Evolutionary conservation across 345 rosid species (phyloP), one percentile per base, ranked within the genome.

Genomic region (Eucalyptus sideroxylon): DNA sequence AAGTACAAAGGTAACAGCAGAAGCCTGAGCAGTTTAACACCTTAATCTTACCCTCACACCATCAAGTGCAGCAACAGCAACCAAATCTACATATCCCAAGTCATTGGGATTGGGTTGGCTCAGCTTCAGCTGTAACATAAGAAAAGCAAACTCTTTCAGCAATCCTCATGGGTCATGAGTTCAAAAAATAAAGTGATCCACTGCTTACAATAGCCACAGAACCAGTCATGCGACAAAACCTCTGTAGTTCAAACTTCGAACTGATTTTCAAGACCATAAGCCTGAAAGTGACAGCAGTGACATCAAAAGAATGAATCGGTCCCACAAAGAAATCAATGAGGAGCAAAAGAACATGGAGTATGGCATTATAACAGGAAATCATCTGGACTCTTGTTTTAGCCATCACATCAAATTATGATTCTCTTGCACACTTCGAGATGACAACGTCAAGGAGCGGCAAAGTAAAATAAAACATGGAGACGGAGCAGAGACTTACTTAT

Each of bases 231-330:
- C 99, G 96, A 90, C 99, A 98, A 93, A 98, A 98, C 45, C 99
- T 94, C 80, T 99, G 93, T 88, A 96, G 88, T 93, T 98, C 99
- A 92, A 98, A 98, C 91, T 98, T 96, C 89, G 99, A 98, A 94
- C 99, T 98, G 92, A 98, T 96, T 92, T 95, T 98, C 93, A 98
- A 89, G 87, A 97, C 99, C 99, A 98, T 96, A 49, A 98, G 93
- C 92, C 99, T 98, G 92, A 91, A 92, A 93, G 85, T 88, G 77
- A 92, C 59, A 88, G 72, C 50, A 88, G 59, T 37, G 37, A 88
- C 31, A 50, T 59, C 17, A 69, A 50, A 21, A 77, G 16, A 37
- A 77, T 21, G 45, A 77, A 77, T 53, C 11, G 13, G 17, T 55
- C 27, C 88, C 40, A 23, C 19, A 69, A 69, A 69, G 44, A 69